These are phyloP conservation scores for Globisporangium lucens DNA, from an alignment of 352 stramenopile genomes.

Conservation along the genomic window DNA sequence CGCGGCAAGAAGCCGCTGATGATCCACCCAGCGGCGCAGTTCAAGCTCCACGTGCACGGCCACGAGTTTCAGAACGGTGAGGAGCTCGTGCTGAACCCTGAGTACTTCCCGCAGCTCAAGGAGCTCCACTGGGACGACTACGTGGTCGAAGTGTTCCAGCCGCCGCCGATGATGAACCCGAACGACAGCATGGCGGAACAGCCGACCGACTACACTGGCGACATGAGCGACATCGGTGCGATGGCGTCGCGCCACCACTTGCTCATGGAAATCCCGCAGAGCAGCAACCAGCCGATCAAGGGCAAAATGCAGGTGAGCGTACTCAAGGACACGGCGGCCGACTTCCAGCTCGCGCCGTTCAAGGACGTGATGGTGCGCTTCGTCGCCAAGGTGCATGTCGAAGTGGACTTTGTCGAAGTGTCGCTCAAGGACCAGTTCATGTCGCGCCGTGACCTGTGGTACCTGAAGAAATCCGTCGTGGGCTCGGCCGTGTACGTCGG, in stretches of 20 bases:
- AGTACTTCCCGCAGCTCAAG: constrained; percentile 73
- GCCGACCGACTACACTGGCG: constrained; percentile 16
- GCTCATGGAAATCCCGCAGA: constrained; percentile 74
- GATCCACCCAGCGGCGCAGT: constrained; percentile 49
- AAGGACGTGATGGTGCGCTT: constrained; percentile 84
- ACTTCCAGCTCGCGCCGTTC: constrained; percentile 71
- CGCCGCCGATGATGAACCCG: constrained; percentile 14
- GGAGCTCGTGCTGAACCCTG: constrained; percentile 78
- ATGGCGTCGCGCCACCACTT: constrained; percentile 52
- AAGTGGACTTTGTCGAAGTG: constrained; percentile 88
- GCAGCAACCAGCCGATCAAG: constrained; percentile 57
- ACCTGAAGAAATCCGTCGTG: constrained; percentile 66
- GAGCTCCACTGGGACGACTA: constrained; percentile 69
- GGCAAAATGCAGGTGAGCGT: constrained; percentile 82
- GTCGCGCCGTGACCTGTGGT: constrained; percentile 90
- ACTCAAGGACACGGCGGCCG: constrained; percentile 72
- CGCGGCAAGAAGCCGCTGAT: constrained; percentile 39
- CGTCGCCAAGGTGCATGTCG: constrained; percentile 68
- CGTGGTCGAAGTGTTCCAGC: constrained; percentile 81
- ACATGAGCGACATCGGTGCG: constrained; percentile 5
- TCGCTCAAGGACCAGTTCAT: constrained; percentile 92
- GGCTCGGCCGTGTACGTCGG: constrained; percentile 73
- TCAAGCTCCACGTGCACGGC: constrained; percentile 81
- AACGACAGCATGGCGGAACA: constrained; percentile 13
- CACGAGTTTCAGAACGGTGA: constrained; percentile 82